A percentile compares a stretch with the other conserved stretches of the same genome.
Conservation (phyloP, 139 green algal species). For the Coccomyxa sp. region DNA sequence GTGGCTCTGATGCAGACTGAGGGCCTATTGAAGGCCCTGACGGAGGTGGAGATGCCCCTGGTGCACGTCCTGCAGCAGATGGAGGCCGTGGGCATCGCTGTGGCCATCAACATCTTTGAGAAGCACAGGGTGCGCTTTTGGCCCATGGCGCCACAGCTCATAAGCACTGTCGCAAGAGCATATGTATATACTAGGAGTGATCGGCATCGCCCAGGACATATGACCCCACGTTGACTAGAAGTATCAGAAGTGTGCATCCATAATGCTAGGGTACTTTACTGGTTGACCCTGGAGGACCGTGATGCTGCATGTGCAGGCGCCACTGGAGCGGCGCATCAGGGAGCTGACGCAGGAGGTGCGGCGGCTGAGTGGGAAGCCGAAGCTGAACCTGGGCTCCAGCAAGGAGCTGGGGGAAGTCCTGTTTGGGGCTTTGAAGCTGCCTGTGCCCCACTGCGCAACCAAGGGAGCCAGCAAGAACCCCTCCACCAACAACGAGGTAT, state of each 20-base stretch:
- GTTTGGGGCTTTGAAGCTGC: constrained; percentile 56
- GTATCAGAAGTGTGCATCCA: neutral
- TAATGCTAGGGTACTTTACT: neutral
- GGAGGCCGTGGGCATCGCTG: constrained; percentile 54
- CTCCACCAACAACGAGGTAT: constrained; percentile 20
- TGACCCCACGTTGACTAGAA: neutral
- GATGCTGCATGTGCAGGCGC: no score
- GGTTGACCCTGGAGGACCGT: no score
- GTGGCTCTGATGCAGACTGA: no score
- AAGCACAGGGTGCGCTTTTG: neutral
- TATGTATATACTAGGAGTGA: no score
- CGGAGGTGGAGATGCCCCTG: constrained; percentile 66
- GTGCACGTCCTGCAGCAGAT: constrained; percentile 64
- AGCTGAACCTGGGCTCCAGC: constrained; percentile 25
- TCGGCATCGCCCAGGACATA: neutral
- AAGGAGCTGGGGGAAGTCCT: constrained; percentile 52
- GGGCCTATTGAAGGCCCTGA: constrained; percentile 39
- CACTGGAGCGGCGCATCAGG: constrained; percentile 43
- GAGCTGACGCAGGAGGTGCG: constrained; percentile 47
- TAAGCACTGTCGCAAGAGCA: no score
- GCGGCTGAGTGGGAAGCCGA: constrained; percentile 25
- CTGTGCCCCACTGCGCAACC: constrained; percentile 47
- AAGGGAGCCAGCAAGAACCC: constrained; percentile 20
- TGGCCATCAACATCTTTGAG: constrained; percentile 23
- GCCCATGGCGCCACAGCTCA: no score